Evolutionary conservation across 352 stramenopile genomes (phyloP).

Genomic region (Phytophthora litchii): DNA sequence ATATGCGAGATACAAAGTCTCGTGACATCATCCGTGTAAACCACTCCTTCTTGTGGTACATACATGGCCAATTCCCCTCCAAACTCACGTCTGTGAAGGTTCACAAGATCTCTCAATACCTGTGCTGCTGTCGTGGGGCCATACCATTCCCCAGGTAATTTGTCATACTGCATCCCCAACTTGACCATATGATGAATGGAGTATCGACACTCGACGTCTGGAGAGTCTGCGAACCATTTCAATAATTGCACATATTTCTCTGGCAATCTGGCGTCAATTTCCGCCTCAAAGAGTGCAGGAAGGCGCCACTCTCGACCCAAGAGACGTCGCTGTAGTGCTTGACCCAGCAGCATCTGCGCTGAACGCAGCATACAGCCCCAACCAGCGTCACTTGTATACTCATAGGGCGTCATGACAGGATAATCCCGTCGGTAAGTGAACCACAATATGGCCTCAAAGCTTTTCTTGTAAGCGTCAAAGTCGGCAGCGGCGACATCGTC

Average conservation of each 20-base stretch:
- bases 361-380: slow-evolving; percentile 97
- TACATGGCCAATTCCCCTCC: slow-evolving; percentile 67
- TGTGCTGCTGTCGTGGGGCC: slow-evolving; percentile 89
- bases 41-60: slow-evolving; percentile 82
- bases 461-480: slow-evolving; percentile 55
- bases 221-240: slow-evolving; percentile 87
- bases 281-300: slow-evolving; percentile 33
- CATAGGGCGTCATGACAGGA: slow-evolving; percentile 85
- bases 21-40: slow-evolving; percentile 81
- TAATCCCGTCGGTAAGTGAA: slow-evolving; percentile 93
- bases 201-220: slow-evolving; percentile 71
- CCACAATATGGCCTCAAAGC: slow-evolving; percentile 82
- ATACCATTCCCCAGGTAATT: slow-evolving; percentile 93
- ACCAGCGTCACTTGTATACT: slow-evolving; percentile 91
- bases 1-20: slow-evolving; percentile 75
- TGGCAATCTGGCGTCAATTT: slow-evolving; percentile 42
- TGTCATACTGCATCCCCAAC: slow-evolving; percentile 91
- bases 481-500: slow-evolving; percentile 41
- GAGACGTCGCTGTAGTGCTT: slow-evolving; percentile 87
- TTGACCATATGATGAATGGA: slow-evolving; percentile 93
- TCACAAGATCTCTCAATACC: slow-evolving; percentile 89
- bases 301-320: slow-evolving; percentile 57
- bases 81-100: slow-evolving; percentile 61
- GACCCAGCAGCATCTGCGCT: slow-evolving; percentile 94
- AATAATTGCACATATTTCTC: slow-evolving; percentile 65